Conservation (phyloP, 208 protist species). For the Crithidia bombi region DNA sequence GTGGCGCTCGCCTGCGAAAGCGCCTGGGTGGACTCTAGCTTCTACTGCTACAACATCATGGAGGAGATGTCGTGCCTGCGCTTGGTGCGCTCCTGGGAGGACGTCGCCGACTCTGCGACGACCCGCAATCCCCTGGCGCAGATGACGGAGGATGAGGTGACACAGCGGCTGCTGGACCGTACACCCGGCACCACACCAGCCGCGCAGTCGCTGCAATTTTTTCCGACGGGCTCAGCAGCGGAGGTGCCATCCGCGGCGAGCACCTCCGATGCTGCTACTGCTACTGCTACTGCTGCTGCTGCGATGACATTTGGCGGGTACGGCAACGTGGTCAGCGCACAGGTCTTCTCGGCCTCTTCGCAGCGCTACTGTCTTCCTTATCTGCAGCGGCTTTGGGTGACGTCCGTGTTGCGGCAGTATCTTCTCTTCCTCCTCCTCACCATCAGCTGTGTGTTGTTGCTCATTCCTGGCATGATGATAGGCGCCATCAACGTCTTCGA, state of each 20-base stretch:
- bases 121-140: not conserved
- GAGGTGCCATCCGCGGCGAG: not conserved
- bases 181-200: not conserved
- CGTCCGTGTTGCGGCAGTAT: conserved; percentile 49
- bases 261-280: not conserved
- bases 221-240: not conserved
- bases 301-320: conserved; percentile 2
- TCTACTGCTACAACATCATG: conserved; percentile 45
- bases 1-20: conserved; percentile 34
- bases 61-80: conserved; percentile 40
- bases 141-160: conserved; percentile 20
- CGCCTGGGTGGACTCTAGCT: conserved; percentile 40
- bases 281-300: not conserved
- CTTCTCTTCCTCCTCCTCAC: conserved; percentile 42
- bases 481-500: conserved; percentile 41
- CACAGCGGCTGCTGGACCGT: conserved; percentile 11
- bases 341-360: not conserved
- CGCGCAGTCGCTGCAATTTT: conserved; percentile 2
- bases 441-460: conserved; percentile 27
- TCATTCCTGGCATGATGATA: conserved; percentile 38
- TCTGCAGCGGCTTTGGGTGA: conserved; percentile 50
- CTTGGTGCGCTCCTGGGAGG: conserved; percentile 24
- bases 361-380: conserved; percentile 36
- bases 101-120: conserved; percentile 1
- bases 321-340: not conserved